A percentile compares a stretch with the other conserved stretches of the same genome.
These are phyloP conservation scores for Volutella citrinella DNA, from an alignment of 2,329 filamentous ascomycete genomes.

Conservation along the genomic window DNA sequence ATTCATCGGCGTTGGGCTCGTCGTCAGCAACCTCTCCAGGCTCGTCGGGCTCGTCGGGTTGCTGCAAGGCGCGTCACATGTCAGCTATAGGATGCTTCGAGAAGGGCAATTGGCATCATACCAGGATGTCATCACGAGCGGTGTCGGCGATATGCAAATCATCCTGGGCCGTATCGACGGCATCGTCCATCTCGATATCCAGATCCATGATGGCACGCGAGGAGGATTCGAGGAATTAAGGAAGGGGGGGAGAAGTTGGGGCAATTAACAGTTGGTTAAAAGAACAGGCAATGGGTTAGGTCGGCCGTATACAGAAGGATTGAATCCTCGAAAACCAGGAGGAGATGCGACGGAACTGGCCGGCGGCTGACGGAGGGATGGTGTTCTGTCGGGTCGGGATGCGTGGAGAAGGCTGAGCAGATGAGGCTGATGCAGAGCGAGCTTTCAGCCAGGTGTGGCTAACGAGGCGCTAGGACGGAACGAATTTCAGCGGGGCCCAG, in stretches of 20 bases:
- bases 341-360: no score
- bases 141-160: constrained; percentile 22
- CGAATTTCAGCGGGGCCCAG: no score
- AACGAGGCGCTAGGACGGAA: no score
- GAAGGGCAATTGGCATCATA: constrained; percentile 20
- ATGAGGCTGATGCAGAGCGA: constrained; percentile 4
- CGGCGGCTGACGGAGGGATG: no score
- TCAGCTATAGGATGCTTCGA: constrained; percentile 1
- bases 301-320: background rate
- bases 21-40: constrained; percentile 38
- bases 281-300: background rate
- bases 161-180: constrained; percentile 36
- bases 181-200: constrained; percentile 70
- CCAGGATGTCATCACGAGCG: constrained; percentile 35
- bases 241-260: no score
- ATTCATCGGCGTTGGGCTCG: constrained; percentile 24
- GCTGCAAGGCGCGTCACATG: constrained; percentile 24
- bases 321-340: no score
- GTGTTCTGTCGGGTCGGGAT: constrained; percentile 2
- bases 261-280: background rate
- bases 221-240: constrained; percentile 1
- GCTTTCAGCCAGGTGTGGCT: background rate
- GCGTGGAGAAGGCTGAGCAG: constrained; percentile 2
- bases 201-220: constrained; percentile 56
- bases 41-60: constrained; percentile 35